A percentile compares a stretch with the other conserved stretches of the same genome.
Conservation (phyloP, 2,329 filamentous ascomycete genomes). For the Botryotinia calthae region DNA sequence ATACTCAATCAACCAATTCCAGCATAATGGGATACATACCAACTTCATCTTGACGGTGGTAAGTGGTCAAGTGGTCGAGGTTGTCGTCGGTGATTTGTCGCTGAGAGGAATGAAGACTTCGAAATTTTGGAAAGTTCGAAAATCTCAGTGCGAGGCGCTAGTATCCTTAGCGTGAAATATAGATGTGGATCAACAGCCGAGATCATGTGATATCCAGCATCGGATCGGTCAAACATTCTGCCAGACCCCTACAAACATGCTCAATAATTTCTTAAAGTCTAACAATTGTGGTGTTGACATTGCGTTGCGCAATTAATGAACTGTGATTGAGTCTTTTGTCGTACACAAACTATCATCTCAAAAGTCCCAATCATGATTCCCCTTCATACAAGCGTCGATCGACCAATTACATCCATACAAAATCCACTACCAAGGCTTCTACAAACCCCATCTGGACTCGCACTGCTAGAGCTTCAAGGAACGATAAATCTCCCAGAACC, state of each 20-base stretch:
- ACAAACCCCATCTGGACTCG: slow-evolving; percentile 84
- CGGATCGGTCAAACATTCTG: slow-evolving; percentile 9
- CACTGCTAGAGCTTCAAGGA: slow-evolving; percentile 89
- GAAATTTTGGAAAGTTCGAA: slow-evolving; percentile 17
- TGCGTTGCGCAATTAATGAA: background rate
- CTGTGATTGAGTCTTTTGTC: background rate
- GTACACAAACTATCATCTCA: background rate
- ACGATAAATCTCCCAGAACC: slow-evolving; percentile 71
- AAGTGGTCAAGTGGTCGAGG: slow-evolving; percentile 22
- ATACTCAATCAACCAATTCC: slow-evolving; percentile 11
- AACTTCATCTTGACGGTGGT: slow-evolving; percentile 38
- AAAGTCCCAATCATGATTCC: background rate
- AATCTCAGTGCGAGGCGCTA: slow-evolving; percentile 20
- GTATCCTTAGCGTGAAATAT: slow-evolving; percentile 1
- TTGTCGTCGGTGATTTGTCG: slow-evolving; percentile 22
- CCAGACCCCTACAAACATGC: background rate
- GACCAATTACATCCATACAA: background rate
- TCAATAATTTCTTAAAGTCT: background rate
- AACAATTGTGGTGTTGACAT: background rate
- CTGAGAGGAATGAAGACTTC: slow-evolving; percentile 13
- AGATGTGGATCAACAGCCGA: slow-evolving; percentile 12
- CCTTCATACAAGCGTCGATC: slow-evolving; percentile 3
- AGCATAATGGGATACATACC: slow-evolving; percentile 28
- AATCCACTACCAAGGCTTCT: slow-evolving; percentile 74
- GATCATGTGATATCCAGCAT: background rate